A percentile compares a stretch with the other conserved stretches of the same genome.
Evolutionary conservation across 495 filamentous ascomycete genomes (phyloP).

Genomic region (Beverwykella pulmonaria): DNA sequence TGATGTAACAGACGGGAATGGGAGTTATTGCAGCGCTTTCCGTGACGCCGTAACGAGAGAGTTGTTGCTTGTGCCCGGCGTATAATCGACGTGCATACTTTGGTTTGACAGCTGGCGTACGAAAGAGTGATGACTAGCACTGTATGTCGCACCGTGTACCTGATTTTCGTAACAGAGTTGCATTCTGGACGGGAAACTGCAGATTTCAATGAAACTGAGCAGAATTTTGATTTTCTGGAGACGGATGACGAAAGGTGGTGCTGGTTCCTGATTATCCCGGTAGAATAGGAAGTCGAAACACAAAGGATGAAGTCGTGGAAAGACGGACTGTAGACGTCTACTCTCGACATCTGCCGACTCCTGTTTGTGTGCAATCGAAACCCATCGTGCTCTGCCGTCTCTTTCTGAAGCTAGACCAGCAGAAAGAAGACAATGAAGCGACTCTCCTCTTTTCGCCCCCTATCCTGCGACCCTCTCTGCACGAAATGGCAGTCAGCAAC

Average conservation of each 20-base stretch:
- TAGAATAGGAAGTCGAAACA: no score
- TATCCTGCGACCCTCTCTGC: no score
- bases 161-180: no score
- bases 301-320: no score
- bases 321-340: no score
- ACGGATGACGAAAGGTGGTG: no score
- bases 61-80: constrained; percentile 60
- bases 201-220: no score
- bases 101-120: background rate
- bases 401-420: constrained; percentile 2
- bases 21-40: background rate
- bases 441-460: constrained; percentile 3
- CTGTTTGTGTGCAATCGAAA: background rate
- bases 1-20: background rate
- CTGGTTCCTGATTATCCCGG: no score
- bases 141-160: no score
- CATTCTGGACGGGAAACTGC: no score
- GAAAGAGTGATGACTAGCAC: no score
- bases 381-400: constrained; percentile 8
- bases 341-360: background rate
- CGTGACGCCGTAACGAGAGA: constrained; percentile 57
- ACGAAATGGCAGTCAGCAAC: background rate
- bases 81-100: constrained; percentile 54
- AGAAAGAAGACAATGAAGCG: constrained; percentile 20
- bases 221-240: no score